A percentile compares a stretch with the other conserved stretches of the same genome.
These are phyloP conservation scores for Harrya chromipes DNA, from an alignment of 768 basidiomycete species.

Conservation along the genomic window DNA sequence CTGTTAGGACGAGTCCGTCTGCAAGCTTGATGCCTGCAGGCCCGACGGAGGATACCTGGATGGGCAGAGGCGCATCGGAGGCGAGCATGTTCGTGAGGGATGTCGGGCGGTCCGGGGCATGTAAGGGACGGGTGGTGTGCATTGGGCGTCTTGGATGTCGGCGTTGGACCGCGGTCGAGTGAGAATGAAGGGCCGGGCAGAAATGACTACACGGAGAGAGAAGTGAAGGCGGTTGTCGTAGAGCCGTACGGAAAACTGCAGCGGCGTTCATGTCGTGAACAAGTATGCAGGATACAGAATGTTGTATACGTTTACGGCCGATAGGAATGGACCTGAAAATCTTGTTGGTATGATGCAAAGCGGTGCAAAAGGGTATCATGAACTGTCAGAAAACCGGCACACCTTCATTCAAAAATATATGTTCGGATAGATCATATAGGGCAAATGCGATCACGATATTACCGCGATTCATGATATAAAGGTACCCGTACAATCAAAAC, in stretches of 20 bases:
- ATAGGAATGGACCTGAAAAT: too few species aligned
- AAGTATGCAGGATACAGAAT: too few species aligned
- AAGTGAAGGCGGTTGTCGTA: neutral
- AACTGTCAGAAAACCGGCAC: too few species aligned
- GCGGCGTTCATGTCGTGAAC: neutral
- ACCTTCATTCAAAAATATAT: too few species aligned
- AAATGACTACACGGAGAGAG: neutral
- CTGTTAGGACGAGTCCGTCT: conserved; percentile 77
- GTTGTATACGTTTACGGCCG: too few species aligned
- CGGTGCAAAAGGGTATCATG: too few species aligned
- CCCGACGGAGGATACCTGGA: conserved; percentile 68
- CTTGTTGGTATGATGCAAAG: too few species aligned
- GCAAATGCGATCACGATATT: too few species aligned
- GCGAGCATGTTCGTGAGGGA: conserved; percentile 70
- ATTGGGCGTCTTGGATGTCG: conserved; percentile 5
- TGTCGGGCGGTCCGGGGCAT: conserved; percentile 23
- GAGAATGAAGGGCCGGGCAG: neutral
- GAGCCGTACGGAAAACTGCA: neutral
- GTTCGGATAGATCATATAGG: too few species aligned
- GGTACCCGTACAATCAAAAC: too few species aligned
- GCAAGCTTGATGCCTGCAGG: conserved; percentile 61
- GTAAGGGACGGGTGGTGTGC: conserved; percentile 12
- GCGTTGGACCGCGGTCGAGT: neutral
- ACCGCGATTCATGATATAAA: too few species aligned
- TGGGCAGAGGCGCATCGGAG: conserved; percentile 61